Evolutionary conservation across 1,284 basidiomycete genomes (phyloP).

Genomic region (Trichosporon faecale): DNA sequence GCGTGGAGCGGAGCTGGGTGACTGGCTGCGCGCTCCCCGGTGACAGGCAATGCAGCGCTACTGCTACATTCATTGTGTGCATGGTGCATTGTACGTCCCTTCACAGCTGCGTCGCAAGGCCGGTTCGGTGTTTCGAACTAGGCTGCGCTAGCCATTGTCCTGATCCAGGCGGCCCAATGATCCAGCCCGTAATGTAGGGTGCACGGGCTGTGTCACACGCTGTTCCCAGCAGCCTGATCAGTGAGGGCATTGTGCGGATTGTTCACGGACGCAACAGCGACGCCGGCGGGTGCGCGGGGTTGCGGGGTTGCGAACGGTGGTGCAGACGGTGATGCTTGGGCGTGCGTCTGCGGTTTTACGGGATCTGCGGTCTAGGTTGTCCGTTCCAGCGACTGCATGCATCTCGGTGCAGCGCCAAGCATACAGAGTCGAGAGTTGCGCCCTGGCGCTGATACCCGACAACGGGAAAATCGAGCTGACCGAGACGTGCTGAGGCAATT

Average conservation of each 20-base stretch:
- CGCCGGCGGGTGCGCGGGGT: too few species aligned
- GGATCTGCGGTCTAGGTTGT: neutral
- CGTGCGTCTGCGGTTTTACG: neutral
- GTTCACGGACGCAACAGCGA: neutral
- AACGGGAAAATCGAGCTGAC: neutral
- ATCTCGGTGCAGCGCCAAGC: neutral
- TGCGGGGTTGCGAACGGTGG: neutral
- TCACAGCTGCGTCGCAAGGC: neutral
- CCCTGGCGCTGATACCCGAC: neutral
- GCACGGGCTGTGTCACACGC: slow-evolving; percentile 2
- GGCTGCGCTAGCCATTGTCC: neutral
- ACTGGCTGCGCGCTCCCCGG: neutral
- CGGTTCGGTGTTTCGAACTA: neutral
- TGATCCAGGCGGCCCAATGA: neutral
- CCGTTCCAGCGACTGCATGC: neutral
- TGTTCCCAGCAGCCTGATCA: neutral
- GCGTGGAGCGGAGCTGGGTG: neutral
- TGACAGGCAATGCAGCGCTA: neutral
- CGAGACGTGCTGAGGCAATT: neutral
- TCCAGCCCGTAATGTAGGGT: neutral
- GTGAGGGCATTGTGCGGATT: neutral
- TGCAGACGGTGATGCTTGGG: neutral
- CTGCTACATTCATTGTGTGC: neutral
- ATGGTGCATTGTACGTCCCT: neutral
- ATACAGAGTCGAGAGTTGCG: neutral